Evolutionary conservation across 441 rosid species (phyloP), one percentile per base, ranked within the genome.

Genomic region (Erodium moschatum): DNA sequence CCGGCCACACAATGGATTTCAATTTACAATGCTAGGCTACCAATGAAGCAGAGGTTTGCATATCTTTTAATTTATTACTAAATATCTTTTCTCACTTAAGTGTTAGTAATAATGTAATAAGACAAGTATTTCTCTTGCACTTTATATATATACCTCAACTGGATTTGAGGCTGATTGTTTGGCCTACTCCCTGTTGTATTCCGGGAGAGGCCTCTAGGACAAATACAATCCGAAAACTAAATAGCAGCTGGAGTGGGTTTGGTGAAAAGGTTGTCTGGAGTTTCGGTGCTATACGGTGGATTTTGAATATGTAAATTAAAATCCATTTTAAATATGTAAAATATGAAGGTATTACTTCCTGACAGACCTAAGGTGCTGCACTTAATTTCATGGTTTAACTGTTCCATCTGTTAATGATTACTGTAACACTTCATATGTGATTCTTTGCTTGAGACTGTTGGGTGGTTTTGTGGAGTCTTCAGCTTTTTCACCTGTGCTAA

Each of bases 1-100:
- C 97, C 99, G 78, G 99, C 97, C 68, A 89, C 91, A 0, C 99
- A 94, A 70, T 94, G 97, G 99, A 91, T 94, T 79, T 94, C 99
- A 6, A 70, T 94, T 74, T 94, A 94, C 82, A 94, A 94, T 82
- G 99, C 99, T 54, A 89, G 97, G 75, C 82, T 70, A 74, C 97
- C 97, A 67, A 94, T 94, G 99, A 94, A 94, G 76, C 99, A 94
- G 85, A 91, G 98, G 98, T 91, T 77, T 35, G 50, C 54, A 20
- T 69, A n/a, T 33, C 66, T 52, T 38, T 44, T 61, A 66, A 18
- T 63, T 12, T 15, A 16, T 67, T 5, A 38, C 44, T 8, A 38
- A 5, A 38, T 38, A 38, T 61, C 29, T 42, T 67, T 33, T 27
- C 5, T 3, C 21, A 20, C 46, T 0, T 13, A 18, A 27, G 12